These are phyloP conservation scores for Cardamine chenopodiifolia DNA, from an alignment of 345 rosid genomes.

Conservation along the genomic window DNA sequence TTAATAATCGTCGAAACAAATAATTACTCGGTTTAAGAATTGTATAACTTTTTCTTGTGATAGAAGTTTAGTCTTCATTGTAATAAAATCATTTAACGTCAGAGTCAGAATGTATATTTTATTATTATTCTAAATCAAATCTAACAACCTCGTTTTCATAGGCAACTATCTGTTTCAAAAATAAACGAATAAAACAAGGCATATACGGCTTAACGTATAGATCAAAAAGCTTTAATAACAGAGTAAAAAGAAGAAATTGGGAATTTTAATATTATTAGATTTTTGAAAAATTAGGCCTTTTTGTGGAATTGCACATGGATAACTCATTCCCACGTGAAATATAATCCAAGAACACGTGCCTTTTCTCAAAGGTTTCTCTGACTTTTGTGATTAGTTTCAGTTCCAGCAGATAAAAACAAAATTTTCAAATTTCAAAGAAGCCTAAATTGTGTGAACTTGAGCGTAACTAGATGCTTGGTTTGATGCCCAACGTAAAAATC, in stretches of 20 bases:
- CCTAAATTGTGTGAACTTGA: conserved; percentile 35
- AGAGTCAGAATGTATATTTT: conserved; percentile 13
- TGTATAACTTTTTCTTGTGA: neutral
- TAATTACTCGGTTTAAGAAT: neutral
- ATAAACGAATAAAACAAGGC: conserved; percentile 36
- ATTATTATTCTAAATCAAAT: conserved; percentile 29
- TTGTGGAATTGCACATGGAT: conserved; percentile 43
- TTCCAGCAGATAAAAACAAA: neutral
- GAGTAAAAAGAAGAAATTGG: neutral
- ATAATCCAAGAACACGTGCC: conserved; percentile 44
- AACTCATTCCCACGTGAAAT: conserved; percentile 43
- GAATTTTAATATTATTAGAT: conserved; percentile 17
- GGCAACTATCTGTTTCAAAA: conserved; percentile 20
- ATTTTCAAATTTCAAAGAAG: conserved; percentile 19
- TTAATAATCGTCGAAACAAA: conserved; percentile 4
- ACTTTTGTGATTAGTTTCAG: conserved; percentile 37
- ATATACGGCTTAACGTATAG: conserved; percentile 39
- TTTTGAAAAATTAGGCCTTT: conserved; percentile 7
- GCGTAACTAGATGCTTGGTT: conserved; percentile 30
- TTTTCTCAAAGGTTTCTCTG: conserved; percentile 37
- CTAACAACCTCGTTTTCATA: conserved; percentile 38
- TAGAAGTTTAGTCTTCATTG: conserved; percentile 3
- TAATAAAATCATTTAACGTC: conserved; percentile 17
- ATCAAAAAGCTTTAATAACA: conserved; percentile 33
- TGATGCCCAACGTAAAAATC: conserved; percentile 24